Conservation (phyloP, 352 stramenopile genomes). For the Phytophthora crassamura region DNA sequence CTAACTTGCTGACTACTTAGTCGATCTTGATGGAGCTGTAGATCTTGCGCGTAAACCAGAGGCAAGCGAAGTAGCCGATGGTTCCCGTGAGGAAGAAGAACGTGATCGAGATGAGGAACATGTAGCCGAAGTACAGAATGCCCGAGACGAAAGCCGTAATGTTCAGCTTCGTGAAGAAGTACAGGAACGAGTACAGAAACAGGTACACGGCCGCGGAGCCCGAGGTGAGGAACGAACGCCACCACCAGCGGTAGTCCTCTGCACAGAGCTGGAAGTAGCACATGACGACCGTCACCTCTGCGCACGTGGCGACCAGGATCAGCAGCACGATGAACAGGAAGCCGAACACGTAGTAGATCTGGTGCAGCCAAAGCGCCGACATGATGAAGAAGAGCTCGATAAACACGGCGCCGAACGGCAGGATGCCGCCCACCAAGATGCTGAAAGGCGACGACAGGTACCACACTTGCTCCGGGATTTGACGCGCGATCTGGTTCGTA, state of each 20-base stretch:
- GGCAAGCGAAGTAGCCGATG: slow-evolving; percentile 97
- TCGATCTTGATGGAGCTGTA: slow-evolving; percentile 97
- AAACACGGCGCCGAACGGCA: slow-evolving; percentile 99
- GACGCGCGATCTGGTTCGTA: slow-evolving; percentile 91
- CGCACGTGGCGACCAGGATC: slow-evolving; percentile 98
- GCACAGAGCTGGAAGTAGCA: slow-evolving; percentile 99
- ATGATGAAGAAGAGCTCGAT: slow-evolving; percentile 99
- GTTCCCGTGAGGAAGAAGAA: slow-evolving; percentile 98
- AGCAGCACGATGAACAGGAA: slow-evolving; percentile 99
- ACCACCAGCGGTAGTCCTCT: slow-evolving; percentile 99
- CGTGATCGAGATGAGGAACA: slow-evolving; percentile 97
- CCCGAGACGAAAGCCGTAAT: slow-evolving; percentile 94
- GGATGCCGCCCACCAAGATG: slow-evolving; percentile 96
- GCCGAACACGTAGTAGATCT: slow-evolving; percentile 99
- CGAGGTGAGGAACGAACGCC: slow-evolving; percentile 96
- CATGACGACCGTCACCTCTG: slow-evolving; percentile 99
- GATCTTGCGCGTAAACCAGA: slow-evolving; percentile 99
- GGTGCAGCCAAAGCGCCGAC: slow-evolving; percentile 98
- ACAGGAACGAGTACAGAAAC: slow-evolving; percentile 99
- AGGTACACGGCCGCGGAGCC: slow-evolving; percentile 97
- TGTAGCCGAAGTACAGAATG: slow-evolving; percentile 99
- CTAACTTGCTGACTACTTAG: slow-evolving; percentile 53
- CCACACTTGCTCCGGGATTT: slow-evolving; percentile 95
- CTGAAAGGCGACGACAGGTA: slow-evolving; percentile 95
- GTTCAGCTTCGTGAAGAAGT: slow-evolving; percentile 98